A percentile compares a stretch with the other conserved stretches of the same genome.
phyloP scores from a whole-genome alignment of 1,139 yeast genomes.

The Saccharomyces hybrid region DNA sequence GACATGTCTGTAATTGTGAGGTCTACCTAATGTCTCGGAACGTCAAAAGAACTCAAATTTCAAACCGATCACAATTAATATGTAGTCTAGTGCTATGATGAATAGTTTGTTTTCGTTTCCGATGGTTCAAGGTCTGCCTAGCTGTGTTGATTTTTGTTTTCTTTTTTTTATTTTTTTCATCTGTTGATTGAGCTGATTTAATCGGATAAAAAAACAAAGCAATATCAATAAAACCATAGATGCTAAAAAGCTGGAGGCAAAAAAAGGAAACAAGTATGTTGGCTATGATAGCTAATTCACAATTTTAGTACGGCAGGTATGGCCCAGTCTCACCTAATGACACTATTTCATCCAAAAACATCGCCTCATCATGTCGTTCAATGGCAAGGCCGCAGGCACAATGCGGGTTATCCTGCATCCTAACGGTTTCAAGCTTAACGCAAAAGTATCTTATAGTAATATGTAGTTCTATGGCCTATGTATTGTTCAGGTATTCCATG shows the following conservation, averaged over 20 bases:
- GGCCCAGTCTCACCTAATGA: no score
- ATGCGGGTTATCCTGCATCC: not conserved
- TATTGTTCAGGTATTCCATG: not conserved
- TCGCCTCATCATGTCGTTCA: not conserved
- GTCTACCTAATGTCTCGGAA: not conserved
- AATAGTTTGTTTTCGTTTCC: not conserved
- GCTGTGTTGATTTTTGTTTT: not conserved
- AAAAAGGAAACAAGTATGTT: not conserved
- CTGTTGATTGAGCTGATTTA: not conserved
- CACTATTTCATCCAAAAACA: no score
- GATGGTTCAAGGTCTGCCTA: not conserved
- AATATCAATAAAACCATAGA: not conserved
- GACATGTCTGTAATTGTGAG: constrained; percentile 15
- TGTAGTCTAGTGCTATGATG: not conserved
- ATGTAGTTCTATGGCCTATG: not conserved
- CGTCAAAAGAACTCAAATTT: not conserved
- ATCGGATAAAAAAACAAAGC: not conserved
- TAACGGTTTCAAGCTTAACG: not conserved
- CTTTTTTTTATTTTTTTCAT: not conserved
- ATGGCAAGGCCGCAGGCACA: not conserved
- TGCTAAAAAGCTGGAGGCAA: not conserved
- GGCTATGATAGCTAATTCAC: not conserved
- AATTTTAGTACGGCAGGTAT: not conserved
- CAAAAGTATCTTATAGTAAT: not conserved
- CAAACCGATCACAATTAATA: not conserved